phyloP scores from a whole-genome alignment of 164 flowering plant genomes.

The Vitis cinerea region DNA sequence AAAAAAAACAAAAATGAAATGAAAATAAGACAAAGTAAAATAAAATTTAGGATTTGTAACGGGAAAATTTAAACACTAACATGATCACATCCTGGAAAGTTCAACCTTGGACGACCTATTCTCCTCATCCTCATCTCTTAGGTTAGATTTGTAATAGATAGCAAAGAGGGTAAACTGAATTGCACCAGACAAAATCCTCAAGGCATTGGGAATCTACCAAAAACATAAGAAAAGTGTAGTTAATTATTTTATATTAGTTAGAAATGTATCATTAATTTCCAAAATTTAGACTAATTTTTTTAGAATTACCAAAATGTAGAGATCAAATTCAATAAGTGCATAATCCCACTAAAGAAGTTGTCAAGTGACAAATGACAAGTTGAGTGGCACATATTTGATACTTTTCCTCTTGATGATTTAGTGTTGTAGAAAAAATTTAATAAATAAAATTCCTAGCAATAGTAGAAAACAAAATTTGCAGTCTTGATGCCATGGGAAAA shows the following conservation, averaged over 20 bases:
- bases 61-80: too few species aligned
- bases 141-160: slow-evolving; percentile 32
- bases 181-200: slow-evolving; percentile 37
- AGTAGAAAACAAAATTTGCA: too few species aligned
- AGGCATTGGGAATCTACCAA: slow-evolving; percentile 46
- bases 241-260: not conserved
- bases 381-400: slow-evolving; percentile 56
- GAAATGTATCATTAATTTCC: too few species aligned
- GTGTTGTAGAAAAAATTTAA: slow-evolving; percentile 11
- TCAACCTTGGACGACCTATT: slow-evolving; percentile 10
- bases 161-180: slow-evolving; percentile 41
- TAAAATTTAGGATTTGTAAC: too few species aligned
- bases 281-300: not conserved
- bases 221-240: not conserved
- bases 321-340: slow-evolving; percentile 40
- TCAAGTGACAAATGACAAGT: slow-evolving; percentile 28
- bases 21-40: too few species aligned
- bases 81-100: slow-evolving; percentile 1
- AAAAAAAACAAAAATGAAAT: too few species aligned
- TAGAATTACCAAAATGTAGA: slow-evolving; percentile 37
- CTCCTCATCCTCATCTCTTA: slow-evolving; percentile 20
- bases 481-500: not conserved
- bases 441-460: too few species aligned
- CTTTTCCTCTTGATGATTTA: slow-evolving; percentile 50
- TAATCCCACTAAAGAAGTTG: slow-evolving; percentile 39